Base-by-base conservation (phyloP, 768 basidiomycete genomes). In the Pisolithus tinctorius region DNA sequence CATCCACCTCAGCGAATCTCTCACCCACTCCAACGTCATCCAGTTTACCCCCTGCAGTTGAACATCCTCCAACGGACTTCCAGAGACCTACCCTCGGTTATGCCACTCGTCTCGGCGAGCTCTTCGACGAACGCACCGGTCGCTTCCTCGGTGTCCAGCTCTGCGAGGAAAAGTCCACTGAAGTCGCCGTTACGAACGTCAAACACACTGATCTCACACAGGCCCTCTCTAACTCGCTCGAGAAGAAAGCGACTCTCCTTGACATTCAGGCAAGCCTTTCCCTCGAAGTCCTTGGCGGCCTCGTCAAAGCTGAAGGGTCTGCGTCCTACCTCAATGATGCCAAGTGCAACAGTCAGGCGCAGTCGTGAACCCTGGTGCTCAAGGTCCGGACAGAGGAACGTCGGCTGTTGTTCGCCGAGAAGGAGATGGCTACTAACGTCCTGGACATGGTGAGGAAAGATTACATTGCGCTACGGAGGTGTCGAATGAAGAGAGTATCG, bases 401-500 rank as follows among this genome's bases (percentile, higher is more conserved):
- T 20, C 25, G 31, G 1, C 17, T 50, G 6, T 20, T 36, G 9
- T 45, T 45, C n/a, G 29, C 29, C 6, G 49, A 50, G 31, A 11
- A 34, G 9, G 31, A 1, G 20, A 2, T 50, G 23, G 26, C 17
- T 42, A 30, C 3, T 16, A 44, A 44, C 4, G 41, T 50, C 17
- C 40, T 43, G 23, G 11, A 27, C 9, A 11, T 38, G 25, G 47
- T 13, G 7, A 37, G 23, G 20, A 6, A 38, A 3, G 14, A 31
- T 16, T 48, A 48, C 34, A 39, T 48, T 9, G 4, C n/a, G 51
- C 55, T 23, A 50, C 23, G 7, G 48, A 49, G 13, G 51, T 53
- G 16, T 44, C 49, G 1, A 52, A 60, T 27, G 53, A 55, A 7
- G 55, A 58, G 4, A 49, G 49, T 30, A 50, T 60, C 37, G 57